These are phyloP conservation scores for Claviceps citrina DNA, from an alignment of 2,329 filamentous ascomycete genomes.

Conservation along the genomic window DNA sequence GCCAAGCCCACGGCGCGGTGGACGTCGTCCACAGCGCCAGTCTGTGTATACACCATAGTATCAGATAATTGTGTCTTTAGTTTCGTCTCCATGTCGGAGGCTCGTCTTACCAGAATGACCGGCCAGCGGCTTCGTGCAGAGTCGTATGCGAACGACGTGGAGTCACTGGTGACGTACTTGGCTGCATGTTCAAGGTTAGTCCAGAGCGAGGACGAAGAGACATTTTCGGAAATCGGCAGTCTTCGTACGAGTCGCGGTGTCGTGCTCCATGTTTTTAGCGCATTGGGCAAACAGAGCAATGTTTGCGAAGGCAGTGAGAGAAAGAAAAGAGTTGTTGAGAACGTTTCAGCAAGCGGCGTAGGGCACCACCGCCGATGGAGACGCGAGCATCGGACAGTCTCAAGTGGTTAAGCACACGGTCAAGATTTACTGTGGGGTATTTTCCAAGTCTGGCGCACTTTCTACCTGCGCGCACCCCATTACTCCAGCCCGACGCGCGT, in stretches of 20 bases:
- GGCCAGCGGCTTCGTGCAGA: conserved; percentile 87
- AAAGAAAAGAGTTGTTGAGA: neutral
- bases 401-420: no score
- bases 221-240: conserved; percentile 4
- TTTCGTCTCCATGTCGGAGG: no score
- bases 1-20: conserved; percentile 53
- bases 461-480: no score
- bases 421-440: no score
- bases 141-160: conserved; percentile 69
- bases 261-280: conserved; percentile 50
- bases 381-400: no score
- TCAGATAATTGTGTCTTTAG: neutral
- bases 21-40: conserved; percentile 85
- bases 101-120: conserved; percentile 60
- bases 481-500: no score
- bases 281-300: neutral
- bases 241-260: conserved; percentile 54
- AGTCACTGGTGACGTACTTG: conserved; percentile 64
- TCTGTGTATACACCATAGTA: conserved; percentile 38
- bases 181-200: conserved; percentile 31
- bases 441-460: no score
- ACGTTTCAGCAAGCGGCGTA: neutral
- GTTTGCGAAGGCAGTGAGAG: neutral
- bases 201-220: neutral
- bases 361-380: no score